phyloP scores from a whole-genome alignment of 148 eudicot genomes.

The Drosera capensis region DNA sequence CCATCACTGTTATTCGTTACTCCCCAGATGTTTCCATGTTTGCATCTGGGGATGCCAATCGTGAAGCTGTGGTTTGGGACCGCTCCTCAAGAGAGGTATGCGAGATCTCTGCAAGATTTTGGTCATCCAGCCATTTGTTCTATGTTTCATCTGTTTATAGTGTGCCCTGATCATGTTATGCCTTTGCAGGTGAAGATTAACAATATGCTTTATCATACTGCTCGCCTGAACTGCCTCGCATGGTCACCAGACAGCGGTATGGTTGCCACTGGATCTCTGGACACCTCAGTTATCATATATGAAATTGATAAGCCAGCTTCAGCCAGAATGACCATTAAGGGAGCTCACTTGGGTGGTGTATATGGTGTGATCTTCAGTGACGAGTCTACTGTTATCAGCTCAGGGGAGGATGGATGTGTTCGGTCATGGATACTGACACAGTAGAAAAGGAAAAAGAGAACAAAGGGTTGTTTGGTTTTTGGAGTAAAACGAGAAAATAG shows the following conservation, averaged over 20 bases:
- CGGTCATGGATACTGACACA: conserved; percentile 61
- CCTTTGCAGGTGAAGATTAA: conserved; percentile 77
- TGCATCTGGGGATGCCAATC: conserved; percentile 88
- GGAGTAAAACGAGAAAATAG: no score
- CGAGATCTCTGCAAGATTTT: no score
- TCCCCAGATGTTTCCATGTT: conserved; percentile 89
- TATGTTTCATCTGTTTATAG: no score
- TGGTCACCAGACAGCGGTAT: conserved; percentile 75
- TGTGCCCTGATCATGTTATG: no score
- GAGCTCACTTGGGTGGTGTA: conserved; percentile 85
- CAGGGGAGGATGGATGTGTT: conserved; percentile 88
- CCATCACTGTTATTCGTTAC: conserved; percentile 72
- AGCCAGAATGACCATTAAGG: conserved; percentile 60
- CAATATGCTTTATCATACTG: conserved; percentile 80
- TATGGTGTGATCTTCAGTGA: conserved; percentile 71
- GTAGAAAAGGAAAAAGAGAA: conserved; percentile 28
- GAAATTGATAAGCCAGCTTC: conserved; percentile 68
- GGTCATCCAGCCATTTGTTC: no score
- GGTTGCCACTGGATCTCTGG: conserved; percentile 91
- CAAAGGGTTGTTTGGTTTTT: no score
- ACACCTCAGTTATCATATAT: conserved; percentile 70
- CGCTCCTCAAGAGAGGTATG: conserved; percentile 64
- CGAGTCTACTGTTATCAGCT: conserved; percentile 57
- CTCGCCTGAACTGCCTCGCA: conserved; percentile 76
- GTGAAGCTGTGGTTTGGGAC: conserved; percentile 97